Conservation (phyloP, 495 filamentous ascomycete genomes). For the Xylaria cubensis region DNA sequence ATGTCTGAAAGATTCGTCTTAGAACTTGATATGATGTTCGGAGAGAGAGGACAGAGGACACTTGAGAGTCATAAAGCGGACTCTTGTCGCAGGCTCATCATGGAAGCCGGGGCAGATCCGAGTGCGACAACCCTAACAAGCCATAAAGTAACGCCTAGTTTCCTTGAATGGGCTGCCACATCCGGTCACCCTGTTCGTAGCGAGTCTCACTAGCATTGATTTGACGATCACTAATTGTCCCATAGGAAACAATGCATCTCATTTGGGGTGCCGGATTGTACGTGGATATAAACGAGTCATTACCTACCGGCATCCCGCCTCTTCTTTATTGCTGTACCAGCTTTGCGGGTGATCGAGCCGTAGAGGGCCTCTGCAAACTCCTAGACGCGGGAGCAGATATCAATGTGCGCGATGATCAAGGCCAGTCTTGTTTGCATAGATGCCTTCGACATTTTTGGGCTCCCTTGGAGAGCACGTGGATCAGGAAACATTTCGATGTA, state of each 20-base stretch:
- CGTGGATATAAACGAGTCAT: neutral
- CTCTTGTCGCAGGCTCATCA: neutral
- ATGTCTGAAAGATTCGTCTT: neutral
- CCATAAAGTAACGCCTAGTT: neutral
- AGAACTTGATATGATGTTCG: neutral
- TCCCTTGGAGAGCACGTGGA: neutral
- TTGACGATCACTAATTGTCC: neutral
- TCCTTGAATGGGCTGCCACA: neutral
- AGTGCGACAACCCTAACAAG: neutral
- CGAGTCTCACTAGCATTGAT: neutral
- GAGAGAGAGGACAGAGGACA: neutral
- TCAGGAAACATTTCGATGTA: neutral
- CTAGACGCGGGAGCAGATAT: neutral
- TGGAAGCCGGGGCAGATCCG: neutral
- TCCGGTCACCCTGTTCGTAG: neutral
- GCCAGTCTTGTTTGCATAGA: neutral
- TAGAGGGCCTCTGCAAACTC: neutral
- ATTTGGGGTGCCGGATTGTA: neutral
- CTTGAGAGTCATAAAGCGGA: neutral
- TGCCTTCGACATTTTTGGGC: neutral
- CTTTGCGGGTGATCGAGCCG: neutral
- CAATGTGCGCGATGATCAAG: neutral
- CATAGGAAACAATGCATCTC: neutral
- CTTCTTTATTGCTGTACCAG: neutral
- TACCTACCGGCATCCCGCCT: neutral